A percentile compares a stretch with the other conserved stretches of the same genome.
These are phyloP conservation scores for Thuja plicata DNA, from an alignment of 83 land plant species.

Conservation along the genomic window DNA sequence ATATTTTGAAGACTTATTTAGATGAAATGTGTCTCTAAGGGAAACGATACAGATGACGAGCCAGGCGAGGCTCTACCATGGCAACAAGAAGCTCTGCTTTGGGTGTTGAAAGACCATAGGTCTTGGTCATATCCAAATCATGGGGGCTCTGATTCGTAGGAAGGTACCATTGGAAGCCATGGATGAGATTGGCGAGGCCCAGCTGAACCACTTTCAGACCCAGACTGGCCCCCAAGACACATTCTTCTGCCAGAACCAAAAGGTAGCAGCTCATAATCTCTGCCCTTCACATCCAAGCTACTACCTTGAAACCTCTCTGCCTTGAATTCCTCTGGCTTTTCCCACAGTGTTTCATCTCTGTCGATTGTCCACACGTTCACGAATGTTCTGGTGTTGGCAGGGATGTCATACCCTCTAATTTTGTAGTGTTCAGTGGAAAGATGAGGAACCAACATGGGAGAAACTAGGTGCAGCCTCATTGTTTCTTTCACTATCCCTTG, in stretches of 20 bases:
- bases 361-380: too few species aligned
- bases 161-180: slow-evolving; percentile 67
- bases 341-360: slow-evolving; percentile 19
- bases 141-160: slow-evolving; percentile 33
- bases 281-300: too few species aligned
- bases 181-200: slow-evolving; percentile 63
- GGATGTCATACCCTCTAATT: too few species aligned
- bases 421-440: background rate
- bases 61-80: background rate
- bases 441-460: background rate
- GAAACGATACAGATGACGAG: background rate
- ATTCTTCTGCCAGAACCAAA: slow-evolving; percentile 79
- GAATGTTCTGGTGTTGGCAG: too few species aligned
- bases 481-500: background rate
- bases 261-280: slow-evolving; percentile 67
- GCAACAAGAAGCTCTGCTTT: background rate
- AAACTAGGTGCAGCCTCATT: background rate
- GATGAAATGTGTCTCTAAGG: too few species aligned
- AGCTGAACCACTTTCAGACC: too few species aligned
- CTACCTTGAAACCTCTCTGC: slow-evolving; percentile 26
- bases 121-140: slow-evolving; percentile 63
- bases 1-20: too few species aligned
- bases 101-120: slow-evolving; percentile 44
- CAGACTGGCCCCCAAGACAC: slow-evolving; percentile 67
- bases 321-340: slow-evolving; percentile 14